Percentiles rank a stretch among this genome's conserved stretches.
Evolutionary conservation across 176 grass and related monocot species (phyloP).

Genomic region (Echinochloa phyllopogon): DNA sequence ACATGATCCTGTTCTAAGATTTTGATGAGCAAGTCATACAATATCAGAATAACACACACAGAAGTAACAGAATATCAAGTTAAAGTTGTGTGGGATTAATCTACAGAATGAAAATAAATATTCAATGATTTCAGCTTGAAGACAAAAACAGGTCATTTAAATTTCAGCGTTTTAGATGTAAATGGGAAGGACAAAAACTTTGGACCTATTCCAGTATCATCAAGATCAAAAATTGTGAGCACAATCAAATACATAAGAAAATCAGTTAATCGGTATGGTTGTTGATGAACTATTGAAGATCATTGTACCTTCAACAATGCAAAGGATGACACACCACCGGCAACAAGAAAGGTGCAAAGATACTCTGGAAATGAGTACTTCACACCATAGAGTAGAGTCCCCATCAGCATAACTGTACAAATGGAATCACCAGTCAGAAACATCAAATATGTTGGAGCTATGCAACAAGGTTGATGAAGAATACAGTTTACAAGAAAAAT

Average conservation of each 20-base stretch:
- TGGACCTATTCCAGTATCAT: neutral
- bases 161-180: neutral
- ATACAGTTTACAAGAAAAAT: neutral
- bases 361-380: slow-evolving; percentile 97
- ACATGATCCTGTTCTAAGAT: neutral
- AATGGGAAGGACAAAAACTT: neutral
- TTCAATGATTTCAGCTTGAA: neutral
- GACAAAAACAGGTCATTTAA: neutral
- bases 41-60: neutral
- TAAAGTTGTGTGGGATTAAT: neutral
- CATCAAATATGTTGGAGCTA: neutral
- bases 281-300: slow-evolving; percentile 24
- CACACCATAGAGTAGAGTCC: slow-evolving; percentile 89
- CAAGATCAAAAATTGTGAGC: neutral
- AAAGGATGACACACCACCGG: slow-evolving; percentile 91
- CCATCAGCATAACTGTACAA: slow-evolving; percentile 92
- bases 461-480: neutral
- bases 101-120: neutral
- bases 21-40: neutral
- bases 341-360: slow-evolving; percentile 91
- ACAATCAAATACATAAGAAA: slow-evolving; percentile 3
- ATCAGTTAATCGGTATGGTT: neutral
- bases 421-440: slow-evolving; percentile 23
- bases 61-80: neutral
- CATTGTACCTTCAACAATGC: slow-evolving; percentile 87